phyloP scores from a whole-genome alignment of 2,329 filamentous ascomycete genomes.

The Sarocladium brachiariae region DNA sequence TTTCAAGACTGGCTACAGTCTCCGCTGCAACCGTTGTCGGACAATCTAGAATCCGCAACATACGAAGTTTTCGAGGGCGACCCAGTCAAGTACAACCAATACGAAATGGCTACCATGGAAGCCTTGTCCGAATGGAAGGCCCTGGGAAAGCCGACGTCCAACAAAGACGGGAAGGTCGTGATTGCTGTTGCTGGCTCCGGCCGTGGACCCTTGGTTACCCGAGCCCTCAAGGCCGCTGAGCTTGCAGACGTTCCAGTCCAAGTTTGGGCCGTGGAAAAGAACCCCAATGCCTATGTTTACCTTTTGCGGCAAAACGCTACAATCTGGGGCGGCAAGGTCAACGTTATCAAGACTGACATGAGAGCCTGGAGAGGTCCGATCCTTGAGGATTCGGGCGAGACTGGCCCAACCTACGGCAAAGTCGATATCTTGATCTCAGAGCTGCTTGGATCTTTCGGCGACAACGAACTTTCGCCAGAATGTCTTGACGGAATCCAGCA shows the following conservation, averaged over 20 bases:
- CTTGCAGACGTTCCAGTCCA: slow-evolving; percentile 71
- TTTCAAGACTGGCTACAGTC: slow-evolving; percentile 95
- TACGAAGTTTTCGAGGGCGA: slow-evolving; percentile 99
- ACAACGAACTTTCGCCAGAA: slow-evolving; percentile 95
- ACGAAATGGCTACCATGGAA: slow-evolving; percentile 75
- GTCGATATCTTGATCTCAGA: slow-evolving; percentile 95
- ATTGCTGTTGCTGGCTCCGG: slow-evolving; percentile 91
- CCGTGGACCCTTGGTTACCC: slow-evolving; percentile 82
- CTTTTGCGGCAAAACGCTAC: slow-evolving; percentile 78
- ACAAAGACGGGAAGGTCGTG: slow-evolving; percentile 65
- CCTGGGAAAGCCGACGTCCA: slow-evolving; percentile 64
- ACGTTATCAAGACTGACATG: slow-evolving; percentile 95
- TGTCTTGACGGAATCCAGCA: slow-evolving; percentile 94
- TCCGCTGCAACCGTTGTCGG: slow-evolving; percentile 86
- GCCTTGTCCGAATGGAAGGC: slow-evolving; percentile 75
- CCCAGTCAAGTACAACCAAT: slow-evolving; percentile 95
- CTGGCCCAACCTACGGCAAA: slow-evolving; percentile 48
- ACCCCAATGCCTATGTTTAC: slow-evolving; percentile 93
- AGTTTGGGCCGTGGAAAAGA: slow-evolving; percentile 94
- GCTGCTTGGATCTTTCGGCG: slow-evolving; percentile 87
- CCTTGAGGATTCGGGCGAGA: slow-evolving; percentile 33
- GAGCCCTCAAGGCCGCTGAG: slow-evolving; percentile 74
- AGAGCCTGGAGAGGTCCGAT: slow-evolving; percentile 85
- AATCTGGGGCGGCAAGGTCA: slow-evolving; percentile 75
- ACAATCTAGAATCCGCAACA: slow-evolving; percentile 94